Conservation (phyloP, 768 basidiomycete genomes). For the Punctularia strigosozonata region DNA sequence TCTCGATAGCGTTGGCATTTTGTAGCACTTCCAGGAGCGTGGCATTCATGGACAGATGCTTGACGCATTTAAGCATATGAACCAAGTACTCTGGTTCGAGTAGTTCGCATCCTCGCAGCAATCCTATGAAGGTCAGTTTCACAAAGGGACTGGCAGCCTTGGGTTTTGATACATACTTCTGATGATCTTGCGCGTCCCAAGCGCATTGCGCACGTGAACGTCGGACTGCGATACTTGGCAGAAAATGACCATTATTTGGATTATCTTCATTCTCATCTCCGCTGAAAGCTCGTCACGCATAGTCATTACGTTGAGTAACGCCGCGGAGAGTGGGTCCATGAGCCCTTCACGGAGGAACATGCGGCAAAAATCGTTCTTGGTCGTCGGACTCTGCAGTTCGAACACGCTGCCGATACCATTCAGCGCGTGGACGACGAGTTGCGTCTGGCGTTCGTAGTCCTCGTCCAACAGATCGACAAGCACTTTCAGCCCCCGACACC, state of each 20-base stretch:
- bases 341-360: conserved; percentile 97
- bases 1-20: conserved; percentile 90
- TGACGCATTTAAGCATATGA: conserved; percentile 86
- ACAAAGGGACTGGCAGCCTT: not conserved
- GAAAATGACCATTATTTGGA: conserved; percentile 82
- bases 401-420: conserved; percentile 94
- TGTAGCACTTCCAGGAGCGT: conserved; percentile 86
- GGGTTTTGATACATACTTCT: conserved; percentile 47
- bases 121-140: conserved; percentile 32
- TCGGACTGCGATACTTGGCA: conserved; percentile 96
- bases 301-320: conserved; percentile 79
- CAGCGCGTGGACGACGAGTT: conserved; percentile 85
- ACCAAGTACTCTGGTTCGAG: conserved; percentile 85
- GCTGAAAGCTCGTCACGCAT: conserved; percentile 50
- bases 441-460: conserved; percentile 84
- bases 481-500: conserved; percentile 89
- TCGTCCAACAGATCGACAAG: conserved; percentile 95
- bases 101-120: conserved; percentile 78
- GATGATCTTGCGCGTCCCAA: conserved; percentile 83
- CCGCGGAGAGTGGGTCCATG: conserved; percentile 83
- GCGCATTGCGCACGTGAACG: conserved; percentile 82
- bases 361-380: conserved; percentile 96
- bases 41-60: conserved; percentile 91
- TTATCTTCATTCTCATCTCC: conserved; percentile 81
- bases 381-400: conserved; percentile 90